phyloP scores from a whole-genome alignment of 495 filamentous ascomycete species.

The Peziza echinospora region DNA sequence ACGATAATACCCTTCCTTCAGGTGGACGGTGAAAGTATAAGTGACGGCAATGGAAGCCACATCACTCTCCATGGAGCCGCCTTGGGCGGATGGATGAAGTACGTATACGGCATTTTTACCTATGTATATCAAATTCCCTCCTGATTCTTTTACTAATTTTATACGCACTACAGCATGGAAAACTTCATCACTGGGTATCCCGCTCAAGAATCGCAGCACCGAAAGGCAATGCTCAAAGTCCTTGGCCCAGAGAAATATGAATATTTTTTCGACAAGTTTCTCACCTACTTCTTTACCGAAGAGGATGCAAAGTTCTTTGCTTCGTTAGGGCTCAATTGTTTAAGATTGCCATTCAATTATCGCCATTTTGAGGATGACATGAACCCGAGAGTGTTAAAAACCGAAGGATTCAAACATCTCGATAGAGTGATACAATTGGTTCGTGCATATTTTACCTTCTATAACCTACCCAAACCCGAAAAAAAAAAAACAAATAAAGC shows the following conservation, averaged over 20 bases:
- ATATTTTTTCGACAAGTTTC: slow-evolving; percentile 29
- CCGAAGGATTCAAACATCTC: slow-evolving; percentile 33
- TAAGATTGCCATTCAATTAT: slow-evolving; percentile 42
- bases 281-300: slow-evolving; percentile 40
- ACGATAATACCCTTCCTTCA: too few species aligned
- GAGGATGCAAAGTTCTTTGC: slow-evolving; percentile 39
- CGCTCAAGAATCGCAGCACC: slow-evolving; percentile 35
- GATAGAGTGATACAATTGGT: slow-evolving; percentile 33
- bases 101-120: too few species aligned
- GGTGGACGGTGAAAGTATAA: slow-evolving; percentile 4
- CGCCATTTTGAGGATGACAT: slow-evolving; percentile 41
- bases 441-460: too few species aligned
- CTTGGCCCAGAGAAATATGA: slow-evolving; percentile 24
- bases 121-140: too few species aligned
- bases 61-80: slow-evolving; percentile 4
- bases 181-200: slow-evolving; percentile 50
- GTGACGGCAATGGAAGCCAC: slow-evolving; percentile 4
- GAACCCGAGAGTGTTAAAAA: slow-evolving; percentile 35
- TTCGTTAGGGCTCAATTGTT: slow-evolving; percentile 34
- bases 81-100: slow-evolving; percentile 14
- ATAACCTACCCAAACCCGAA: background rate
- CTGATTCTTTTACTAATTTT: background rate
- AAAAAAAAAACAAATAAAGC: background rate
- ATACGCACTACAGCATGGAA: slow-evolving; percentile 30
- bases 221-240: slow-evolving; percentile 32